These are phyloP conservation scores for Lasiosphaeriaceae sp. DNA, from an alignment of 495 filamentous ascomycete genomes.

Conservation along the genomic window DNA sequence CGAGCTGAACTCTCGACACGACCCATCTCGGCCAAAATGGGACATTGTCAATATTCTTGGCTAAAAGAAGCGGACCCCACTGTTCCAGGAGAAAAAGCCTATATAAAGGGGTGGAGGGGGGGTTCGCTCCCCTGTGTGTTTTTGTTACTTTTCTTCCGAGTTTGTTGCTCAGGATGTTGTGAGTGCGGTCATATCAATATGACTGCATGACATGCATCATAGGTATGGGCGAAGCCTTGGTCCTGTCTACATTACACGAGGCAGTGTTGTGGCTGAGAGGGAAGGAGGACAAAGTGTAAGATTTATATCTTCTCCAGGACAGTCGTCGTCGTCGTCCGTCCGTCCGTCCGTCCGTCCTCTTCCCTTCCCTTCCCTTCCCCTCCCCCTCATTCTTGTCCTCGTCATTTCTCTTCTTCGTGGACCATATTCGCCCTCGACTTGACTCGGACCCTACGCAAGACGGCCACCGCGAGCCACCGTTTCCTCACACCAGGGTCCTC, in stretches of 20 bases:
- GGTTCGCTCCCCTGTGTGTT: too few species aligned
- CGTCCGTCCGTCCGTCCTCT: too few species aligned
- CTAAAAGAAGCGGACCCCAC: neutral
- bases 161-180: too few species aligned
- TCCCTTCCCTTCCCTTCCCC: too few species aligned
- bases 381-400: neutral
- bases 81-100: too few species aligned
- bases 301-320: neutral
- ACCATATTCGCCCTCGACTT: neutral
- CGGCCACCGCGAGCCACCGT: slow-evolving; percentile 73
- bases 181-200: too few species aligned
- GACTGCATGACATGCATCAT: too few species aligned
- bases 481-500: slow-evolving; percentile 67
- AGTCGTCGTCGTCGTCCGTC: too few species aligned
- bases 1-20: slow-evolving; percentile 9
- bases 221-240: too few species aligned
- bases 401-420: neutral
- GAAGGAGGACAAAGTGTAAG: too few species aligned
- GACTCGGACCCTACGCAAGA: slow-evolving; percentile 37
- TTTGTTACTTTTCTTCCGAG: too few species aligned
- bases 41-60: slow-evolving; percentile 8
- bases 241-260: neutral
- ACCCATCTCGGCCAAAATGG: slow-evolving; percentile 1
- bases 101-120: too few species aligned
- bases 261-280: slow-evolving; percentile 2